Conservation (phyloP, 495 filamentous ascomycete species). For the Cercophora newfieldiana region DNA sequence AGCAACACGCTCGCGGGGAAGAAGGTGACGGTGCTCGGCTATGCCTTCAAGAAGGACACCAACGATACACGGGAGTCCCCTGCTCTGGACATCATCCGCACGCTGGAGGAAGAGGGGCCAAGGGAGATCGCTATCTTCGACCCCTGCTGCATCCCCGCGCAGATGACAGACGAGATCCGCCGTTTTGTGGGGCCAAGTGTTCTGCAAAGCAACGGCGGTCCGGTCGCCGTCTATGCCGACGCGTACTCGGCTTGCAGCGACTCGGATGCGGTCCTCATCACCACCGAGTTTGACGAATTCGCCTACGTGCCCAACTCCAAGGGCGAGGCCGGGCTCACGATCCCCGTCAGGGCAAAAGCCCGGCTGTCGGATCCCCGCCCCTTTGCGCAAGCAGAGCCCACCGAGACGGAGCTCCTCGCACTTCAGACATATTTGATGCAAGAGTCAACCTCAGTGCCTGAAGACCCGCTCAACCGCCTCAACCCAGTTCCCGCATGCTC, state of each 20-base stretch:
- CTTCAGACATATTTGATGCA: slow-evolving; percentile 34
- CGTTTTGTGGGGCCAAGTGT: slow-evolving; percentile 33
- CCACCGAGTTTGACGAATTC: slow-evolving; percentile 69
- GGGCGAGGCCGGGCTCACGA: neutral
- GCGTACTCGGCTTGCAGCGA: slow-evolving; percentile 54
- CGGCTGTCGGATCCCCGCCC: slow-evolving; percentile 13
- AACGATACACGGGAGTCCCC: slow-evolving; percentile 71
- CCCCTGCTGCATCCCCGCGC: slow-evolving; percentile 55
- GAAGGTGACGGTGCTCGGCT: slow-evolving; percentile 74
- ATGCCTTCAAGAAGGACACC: slow-evolving; percentile 79
- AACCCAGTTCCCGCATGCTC: slow-evolving; percentile 36
- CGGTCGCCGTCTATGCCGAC: slow-evolving; percentile 42
- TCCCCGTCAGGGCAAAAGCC: slow-evolving; percentile 10
- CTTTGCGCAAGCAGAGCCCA: slow-evolving; percentile 21
- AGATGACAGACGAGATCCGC: slow-evolving; percentile 43
- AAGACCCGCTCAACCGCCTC: slow-evolving; percentile 34
- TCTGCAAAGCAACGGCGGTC: slow-evolving; percentile 36
- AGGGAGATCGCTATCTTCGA: slow-evolving; percentile 71
- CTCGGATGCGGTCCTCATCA: slow-evolving; percentile 57
- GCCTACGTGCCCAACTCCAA: slow-evolving; percentile 27
- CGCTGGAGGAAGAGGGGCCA: slow-evolving; percentile 60
- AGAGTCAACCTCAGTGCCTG: neutral
- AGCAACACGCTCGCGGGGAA: slow-evolving; percentile 67
- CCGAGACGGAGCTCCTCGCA: slow-evolving; percentile 38
- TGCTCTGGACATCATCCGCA: slow-evolving; percentile 63